Conservation (phyloP, 2,329 filamentous ascomycete genomes). For the Alternaria sp. region DNA sequence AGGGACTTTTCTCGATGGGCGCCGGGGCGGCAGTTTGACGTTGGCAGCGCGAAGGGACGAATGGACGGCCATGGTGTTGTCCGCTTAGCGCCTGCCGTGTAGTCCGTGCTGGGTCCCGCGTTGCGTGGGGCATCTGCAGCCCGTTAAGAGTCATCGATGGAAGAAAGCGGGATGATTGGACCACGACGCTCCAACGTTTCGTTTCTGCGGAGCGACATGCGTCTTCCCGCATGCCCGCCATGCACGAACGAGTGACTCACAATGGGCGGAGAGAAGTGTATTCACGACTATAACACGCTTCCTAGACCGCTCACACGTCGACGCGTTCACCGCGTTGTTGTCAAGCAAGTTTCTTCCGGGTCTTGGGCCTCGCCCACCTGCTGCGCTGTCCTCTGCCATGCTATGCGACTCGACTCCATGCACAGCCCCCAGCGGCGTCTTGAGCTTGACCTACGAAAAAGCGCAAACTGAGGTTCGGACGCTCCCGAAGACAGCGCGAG, state of each 20-base stretch:
- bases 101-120: constrained; percentile 32
- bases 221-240: constrained; percentile 29
- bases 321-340: constrained; percentile 47
- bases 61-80: constrained; percentile 42
- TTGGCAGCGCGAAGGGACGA: constrained; percentile 38
- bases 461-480: constrained; percentile 19
- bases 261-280: constrained; percentile 34
- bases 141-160: constrained; percentile 44
- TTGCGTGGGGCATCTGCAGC: constrained; percentile 29
- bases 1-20: constrained; percentile 9
- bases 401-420: constrained; percentile 9
- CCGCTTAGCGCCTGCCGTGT: constrained; percentile 39
- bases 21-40: constrained; percentile 45
- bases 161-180: constrained; percentile 35
- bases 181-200: constrained; percentile 42
- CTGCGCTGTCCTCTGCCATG: constrained; percentile 21
- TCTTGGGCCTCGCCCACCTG: constrained; percentile 41
- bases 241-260: constrained; percentile 48
- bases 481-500: constrained; percentile 30
- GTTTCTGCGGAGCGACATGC: constrained; percentile 40
- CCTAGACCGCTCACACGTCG: constrained; percentile 32
- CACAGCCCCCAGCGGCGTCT: constrained; percentile 15
- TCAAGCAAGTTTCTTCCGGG: constrained; percentile 32
- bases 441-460: not conserved
- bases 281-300: constrained; percentile 52